Base-by-base conservation (phyloP, 257 asterid species). In the Primulina tabacum region DNA sequence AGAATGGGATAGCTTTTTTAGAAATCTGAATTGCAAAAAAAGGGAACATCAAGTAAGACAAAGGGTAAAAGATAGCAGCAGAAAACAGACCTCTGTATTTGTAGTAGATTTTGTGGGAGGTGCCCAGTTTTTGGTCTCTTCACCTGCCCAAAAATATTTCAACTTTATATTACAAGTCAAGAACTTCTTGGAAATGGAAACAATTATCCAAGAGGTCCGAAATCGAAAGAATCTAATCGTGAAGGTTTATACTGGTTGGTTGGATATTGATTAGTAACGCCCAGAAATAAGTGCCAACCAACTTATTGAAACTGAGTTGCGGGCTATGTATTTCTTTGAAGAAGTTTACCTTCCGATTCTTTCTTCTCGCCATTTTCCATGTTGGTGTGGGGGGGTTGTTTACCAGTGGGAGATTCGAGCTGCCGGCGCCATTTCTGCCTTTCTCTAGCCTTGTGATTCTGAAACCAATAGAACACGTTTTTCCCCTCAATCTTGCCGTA, bases 401-500 rank as follows among this genome's bases (percentile, higher is more conserved):
- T 82, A 65, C 79, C 50, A 10, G 50, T 4, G 55, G 55, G 57
- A 50, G 57, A 50, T 17, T 50, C 90, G 7, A 82, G 89, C 67
- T 86, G 96, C 1, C 99, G 94, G 17, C 97, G 96, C 5, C 96
- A 83, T 74, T 90, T 89, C 21, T 90, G 99, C 59, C 97, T 79
- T 64, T 93, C 99, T 17, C 99, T 84, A 0, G 99, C 99, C 76
- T 93, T 93, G 69, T 93, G 99, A 38, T 92, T 92, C 66, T 92
- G 98, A 71, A 92, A 92, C 98, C 98, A 92, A 75, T 92, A 92
- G 33, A 92, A 92, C 4, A 92, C 98, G 65, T 92, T 92, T 73
- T 92, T 92, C 58, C 98, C 98, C 81, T 92, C 97, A 29, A 93
- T 93, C 80, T 89, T 93, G 1, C 99, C 99, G 71, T 78, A 90